Evolutionary conservation across 305 asterid genomes (phyloP).

Genomic region (Petunia hybrid): DNA sequence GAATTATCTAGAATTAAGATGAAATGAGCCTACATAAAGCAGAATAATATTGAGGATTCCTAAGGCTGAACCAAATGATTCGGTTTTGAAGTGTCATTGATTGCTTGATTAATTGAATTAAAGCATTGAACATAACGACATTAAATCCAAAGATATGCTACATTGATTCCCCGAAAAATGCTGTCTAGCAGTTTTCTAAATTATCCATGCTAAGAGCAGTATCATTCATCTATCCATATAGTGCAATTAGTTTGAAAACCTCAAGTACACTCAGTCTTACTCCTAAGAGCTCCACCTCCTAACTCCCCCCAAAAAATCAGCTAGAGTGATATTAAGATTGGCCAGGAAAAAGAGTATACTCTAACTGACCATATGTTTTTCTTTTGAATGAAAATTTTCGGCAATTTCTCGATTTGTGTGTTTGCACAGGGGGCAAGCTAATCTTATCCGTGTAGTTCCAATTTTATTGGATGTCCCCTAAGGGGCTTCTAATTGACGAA

Average conservation of each 20-base stretch:
- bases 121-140: not conserved
- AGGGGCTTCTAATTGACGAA: no score
- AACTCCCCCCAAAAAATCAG: not conserved
- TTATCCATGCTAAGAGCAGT: not conserved
- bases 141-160: not conserved
- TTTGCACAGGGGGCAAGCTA: no score
- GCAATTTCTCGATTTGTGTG: no score
- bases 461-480: no score
- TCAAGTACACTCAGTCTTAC: not conserved
- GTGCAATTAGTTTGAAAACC: not conserved
- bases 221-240: not conserved
- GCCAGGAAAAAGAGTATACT: not conserved
- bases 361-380: not conserved
- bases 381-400: no score
- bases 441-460: no score
- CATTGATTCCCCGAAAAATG: not conserved
- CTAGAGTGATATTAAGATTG: not conserved
- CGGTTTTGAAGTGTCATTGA: not conserved
- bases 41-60: not conserved
- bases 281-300: not conserved
- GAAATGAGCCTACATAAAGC: not conserved
- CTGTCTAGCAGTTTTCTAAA: constrained; percentile 8
- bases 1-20: not conserved
- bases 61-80: not conserved
- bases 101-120: not conserved